Percentiles rank a stretch among this genome's conserved stretches.
Conservation (phyloP, 495 filamentous ascomycete genomes). For the Pyrenopolyporus hunteri region DNA sequence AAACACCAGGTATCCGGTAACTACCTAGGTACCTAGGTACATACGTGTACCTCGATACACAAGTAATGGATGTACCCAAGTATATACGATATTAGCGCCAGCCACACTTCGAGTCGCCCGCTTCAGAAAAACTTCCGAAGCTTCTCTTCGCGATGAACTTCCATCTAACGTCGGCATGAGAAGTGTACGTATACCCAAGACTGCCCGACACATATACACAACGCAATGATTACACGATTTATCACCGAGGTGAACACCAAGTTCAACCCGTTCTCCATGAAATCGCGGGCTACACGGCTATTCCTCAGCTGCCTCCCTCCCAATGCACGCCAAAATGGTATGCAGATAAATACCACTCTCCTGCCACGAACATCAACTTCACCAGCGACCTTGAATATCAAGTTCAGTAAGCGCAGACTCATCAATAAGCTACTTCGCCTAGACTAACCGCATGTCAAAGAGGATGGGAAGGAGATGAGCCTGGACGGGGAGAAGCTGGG, state of each 20-base stretch:
- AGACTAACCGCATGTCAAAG: constrained; percentile 51
- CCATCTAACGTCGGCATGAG: no score
- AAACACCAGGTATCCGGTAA: not conserved
- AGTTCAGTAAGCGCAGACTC: constrained; percentile 70
- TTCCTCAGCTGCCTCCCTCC: constrained; percentile 89
- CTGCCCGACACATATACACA: not conserved
- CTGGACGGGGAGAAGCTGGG: constrained; percentile 75
- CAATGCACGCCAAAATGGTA: constrained; percentile 68
- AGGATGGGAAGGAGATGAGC: constrained; percentile 81
- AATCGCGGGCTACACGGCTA: constrained; percentile 77
- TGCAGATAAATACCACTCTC: constrained; percentile 80
- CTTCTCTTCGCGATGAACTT: not conserved
- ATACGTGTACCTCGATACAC: not conserved
- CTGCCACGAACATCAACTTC: constrained; percentile 69
- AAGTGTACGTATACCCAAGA: no score
- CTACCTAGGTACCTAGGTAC: not conserved
- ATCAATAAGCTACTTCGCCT: not conserved
- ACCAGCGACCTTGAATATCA: constrained; percentile 69
- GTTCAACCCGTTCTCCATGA: constrained; percentile 89
- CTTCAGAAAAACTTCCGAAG: constrained; percentile 30
- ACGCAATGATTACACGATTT: constrained; percentile 83
- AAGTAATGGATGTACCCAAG: no score
- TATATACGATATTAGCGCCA: not conserved
- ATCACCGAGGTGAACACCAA: constrained; percentile 80
- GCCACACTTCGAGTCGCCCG: constrained; percentile 6